Evolutionary conservation across 306 rosid species (phyloP).

Genomic region (Phaseolus lunatus): DNA sequence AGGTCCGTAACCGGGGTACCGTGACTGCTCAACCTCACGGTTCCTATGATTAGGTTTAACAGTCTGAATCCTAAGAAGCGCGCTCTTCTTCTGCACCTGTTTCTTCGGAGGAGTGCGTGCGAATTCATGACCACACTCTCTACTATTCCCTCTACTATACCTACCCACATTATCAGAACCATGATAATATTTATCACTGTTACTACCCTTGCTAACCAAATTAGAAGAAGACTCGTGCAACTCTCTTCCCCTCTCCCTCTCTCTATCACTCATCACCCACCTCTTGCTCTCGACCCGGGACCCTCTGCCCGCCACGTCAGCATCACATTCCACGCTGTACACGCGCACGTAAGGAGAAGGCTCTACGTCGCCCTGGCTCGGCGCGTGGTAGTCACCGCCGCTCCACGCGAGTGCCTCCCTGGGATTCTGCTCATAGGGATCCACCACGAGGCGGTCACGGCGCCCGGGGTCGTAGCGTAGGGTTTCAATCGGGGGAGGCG

Average conservation of each 20-base stretch:
- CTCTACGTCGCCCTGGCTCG: conserved; percentile 34
- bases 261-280: conserved; percentile 60
- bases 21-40: conserved; percentile 63
- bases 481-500: conserved; percentile 27
- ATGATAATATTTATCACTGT: conserved; percentile 57
- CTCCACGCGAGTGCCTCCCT: conserved; percentile 35
- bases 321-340: conserved; percentile 40
- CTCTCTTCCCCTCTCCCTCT: conserved; percentile 57
- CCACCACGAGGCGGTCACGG: conserved; percentile 32
- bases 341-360: conserved; percentile 43
- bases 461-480: conserved; percentile 45
- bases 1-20: conserved; percentile 57
- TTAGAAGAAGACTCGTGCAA: conserved; percentile 51
- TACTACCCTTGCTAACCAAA: conserved; percentile 36
- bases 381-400: neutral
- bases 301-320: conserved; percentile 44
- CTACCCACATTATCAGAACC: conserved; percentile 63
- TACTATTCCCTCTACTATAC: conserved; percentile 50
- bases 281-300: conserved; percentile 44
- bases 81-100: conserved; percentile 94
- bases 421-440: conserved; percentile 43
- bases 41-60: conserved; percentile 62
- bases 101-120: conserved; percentile 73
- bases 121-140: conserved; percentile 62
- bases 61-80: conserved; percentile 78